Percentiles rank a stretch among this genome's conserved stretches.
Evolutionary conservation across 1,139 yeast species (phyloP).

Genomic region (Hansenula sp.): DNA sequence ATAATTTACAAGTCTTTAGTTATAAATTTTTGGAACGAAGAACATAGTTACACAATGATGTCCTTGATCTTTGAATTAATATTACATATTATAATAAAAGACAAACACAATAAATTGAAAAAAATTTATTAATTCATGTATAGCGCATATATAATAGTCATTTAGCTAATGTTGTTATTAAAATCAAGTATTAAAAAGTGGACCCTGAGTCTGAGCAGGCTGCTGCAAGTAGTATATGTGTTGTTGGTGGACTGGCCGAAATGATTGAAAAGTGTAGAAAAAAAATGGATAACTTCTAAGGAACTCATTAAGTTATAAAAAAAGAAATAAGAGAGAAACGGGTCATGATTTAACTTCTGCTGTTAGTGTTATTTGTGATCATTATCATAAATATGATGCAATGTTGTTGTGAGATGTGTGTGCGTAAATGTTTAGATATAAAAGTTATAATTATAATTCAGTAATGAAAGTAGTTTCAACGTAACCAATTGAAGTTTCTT

Average conservation of each 20-base stretch:
- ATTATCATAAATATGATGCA: background rate
- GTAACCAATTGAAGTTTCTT: constrained; percentile 69
- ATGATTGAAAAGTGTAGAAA: too few species aligned
- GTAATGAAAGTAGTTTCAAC: constrained; percentile 80
- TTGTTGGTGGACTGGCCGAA: too few species aligned
- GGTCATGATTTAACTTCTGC: too few species aligned
- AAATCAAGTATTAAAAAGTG: background rate
- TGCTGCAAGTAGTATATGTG: too few species aligned
- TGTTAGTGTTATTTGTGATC: too few species aligned
- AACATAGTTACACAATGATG: constrained; percentile 1
- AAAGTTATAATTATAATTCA: constrained; percentile 25
- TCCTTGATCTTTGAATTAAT: too few species aligned
- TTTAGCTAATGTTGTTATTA: background rate
- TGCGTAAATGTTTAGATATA: background rate
- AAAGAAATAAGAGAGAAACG: too few species aligned
- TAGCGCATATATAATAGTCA: background rate
- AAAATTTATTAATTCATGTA: background rate
- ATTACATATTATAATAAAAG: background rate
- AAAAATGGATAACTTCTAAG: too few species aligned
- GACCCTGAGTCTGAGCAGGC: too few species aligned
- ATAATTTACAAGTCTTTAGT: constrained; percentile 24
- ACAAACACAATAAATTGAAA: too few species aligned
- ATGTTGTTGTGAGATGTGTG: background rate
- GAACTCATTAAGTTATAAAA: too few species aligned
- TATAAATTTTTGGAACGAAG: constrained; percentile 12